Evolutionary conservation across 2,329 filamentous ascomycete genomes (phyloP).

Genomic region (Davidsoniella neocaledoniae): DNA sequence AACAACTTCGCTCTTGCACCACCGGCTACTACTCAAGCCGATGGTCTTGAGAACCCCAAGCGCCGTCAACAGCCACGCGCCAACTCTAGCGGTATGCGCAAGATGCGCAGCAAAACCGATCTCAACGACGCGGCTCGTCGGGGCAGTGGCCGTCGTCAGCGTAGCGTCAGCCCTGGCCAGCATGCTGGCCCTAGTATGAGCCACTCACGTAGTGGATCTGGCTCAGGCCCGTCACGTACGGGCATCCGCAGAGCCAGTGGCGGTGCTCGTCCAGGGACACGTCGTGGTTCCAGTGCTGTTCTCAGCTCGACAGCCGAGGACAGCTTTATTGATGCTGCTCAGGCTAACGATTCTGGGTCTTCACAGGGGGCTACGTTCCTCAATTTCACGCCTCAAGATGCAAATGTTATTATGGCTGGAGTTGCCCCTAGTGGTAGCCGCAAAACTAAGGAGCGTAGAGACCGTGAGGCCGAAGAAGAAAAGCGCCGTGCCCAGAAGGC

Average conservation of each 20-base stretch:
- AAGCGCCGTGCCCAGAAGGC: no score
- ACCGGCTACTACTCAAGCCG: background rate
- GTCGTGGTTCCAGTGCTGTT: no score
- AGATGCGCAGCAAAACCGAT: background rate
- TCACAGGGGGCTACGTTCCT: conserved; percentile 41
- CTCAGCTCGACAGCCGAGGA: no score
- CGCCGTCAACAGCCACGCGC: conserved; percentile 1
- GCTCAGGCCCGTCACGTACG: background rate
- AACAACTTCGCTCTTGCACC: background rate
- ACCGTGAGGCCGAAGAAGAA: conserved; percentile 50
- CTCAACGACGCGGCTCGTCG: background rate
- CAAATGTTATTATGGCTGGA: conserved; percentile 62
- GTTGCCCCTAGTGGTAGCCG: conserved; percentile 81
- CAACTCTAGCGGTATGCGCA: conserved; percentile 4
- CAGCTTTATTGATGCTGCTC: no score
- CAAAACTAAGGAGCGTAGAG: conserved; percentile 86
- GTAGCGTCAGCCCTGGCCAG: background rate
- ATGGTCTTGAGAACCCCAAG: background rate
- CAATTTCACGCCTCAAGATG: conserved; percentile 76
- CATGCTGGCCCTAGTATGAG: background rate
- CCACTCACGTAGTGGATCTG: conserved; percentile 1
- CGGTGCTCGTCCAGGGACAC: no score
- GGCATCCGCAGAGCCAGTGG: no score
- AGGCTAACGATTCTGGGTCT: no score
- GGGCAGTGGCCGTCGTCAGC: background rate